A percentile compares a stretch with the other conserved stretches of the same genome.
phyloP scores from a whole-genome alignment of 257 asterid genomes.

The Fraxinus quadrangulata region DNA sequence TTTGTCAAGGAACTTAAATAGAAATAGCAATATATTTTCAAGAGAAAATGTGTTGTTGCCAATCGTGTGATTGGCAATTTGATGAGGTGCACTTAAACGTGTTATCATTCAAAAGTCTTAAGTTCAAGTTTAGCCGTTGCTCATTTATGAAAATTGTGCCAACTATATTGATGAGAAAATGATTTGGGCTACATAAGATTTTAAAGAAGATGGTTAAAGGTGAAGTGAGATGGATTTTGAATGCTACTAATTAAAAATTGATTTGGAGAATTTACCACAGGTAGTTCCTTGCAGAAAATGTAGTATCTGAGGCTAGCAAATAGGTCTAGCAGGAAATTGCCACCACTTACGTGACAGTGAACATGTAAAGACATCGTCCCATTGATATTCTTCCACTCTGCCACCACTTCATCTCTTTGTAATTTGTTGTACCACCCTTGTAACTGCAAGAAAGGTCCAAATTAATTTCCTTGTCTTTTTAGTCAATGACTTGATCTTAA shows the following conservation, averaged over 20 bases:
- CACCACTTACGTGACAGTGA: constrained; percentile 93
- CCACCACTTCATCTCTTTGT: constrained; percentile 94
- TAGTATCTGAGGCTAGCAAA: constrained; percentile 66
- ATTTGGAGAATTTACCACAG: constrained; percentile 56
- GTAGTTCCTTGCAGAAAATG: constrained; percentile 91
- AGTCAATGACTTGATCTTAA: too few species aligned
- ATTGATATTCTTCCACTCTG: constrained; percentile 90
- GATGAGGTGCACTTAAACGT: too few species aligned
- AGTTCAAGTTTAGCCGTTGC: too few species aligned
- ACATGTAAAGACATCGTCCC: constrained; percentile 91
- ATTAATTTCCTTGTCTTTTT: not conserved
- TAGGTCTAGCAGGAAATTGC: constrained; percentile 70
- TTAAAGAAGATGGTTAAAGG: not conserved
- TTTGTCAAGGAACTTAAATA: too few species aligned
- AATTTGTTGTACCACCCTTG: constrained; percentile 91
- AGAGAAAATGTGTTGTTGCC: too few species aligned
- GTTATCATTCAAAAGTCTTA: too few species aligned
- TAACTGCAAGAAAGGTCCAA: constrained; percentile 49
- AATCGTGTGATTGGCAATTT: too few species aligned
- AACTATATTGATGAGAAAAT: too few species aligned
- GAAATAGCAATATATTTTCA: not conserved
- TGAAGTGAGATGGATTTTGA: not conserved
- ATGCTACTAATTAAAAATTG: not conserved
- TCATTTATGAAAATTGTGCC: too few species aligned
- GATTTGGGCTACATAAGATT: not conserved